These are phyloP conservation scores for Aspergillus sp. DNA, from an alignment of 2,329 filamentous ascomycete genomes.

Conservation along the genomic window DNA sequence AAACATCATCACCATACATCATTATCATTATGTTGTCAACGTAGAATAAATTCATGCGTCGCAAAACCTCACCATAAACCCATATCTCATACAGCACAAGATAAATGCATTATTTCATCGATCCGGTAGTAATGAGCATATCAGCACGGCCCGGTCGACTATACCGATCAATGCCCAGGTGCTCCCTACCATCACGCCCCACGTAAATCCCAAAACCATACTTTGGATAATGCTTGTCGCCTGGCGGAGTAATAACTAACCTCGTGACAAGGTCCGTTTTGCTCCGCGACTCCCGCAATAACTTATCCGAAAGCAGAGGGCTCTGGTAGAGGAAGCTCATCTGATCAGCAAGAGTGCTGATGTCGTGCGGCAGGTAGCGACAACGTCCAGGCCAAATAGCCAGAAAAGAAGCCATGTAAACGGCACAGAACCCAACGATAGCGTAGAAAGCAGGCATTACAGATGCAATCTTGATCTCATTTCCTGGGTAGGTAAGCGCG, in stretches of 20 bases:
- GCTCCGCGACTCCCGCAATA: constrained; percentile 68
- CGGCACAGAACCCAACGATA: constrained; percentile 67
- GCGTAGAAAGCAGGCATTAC: constrained; percentile 72
- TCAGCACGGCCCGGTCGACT: constrained; percentile 43
- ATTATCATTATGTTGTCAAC: constrained; percentile 13
- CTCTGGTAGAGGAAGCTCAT: constrained; percentile 75
- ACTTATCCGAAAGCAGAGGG: constrained; percentile 68
- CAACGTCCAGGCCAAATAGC: constrained; percentile 62
- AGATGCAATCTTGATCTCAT: constrained; percentile 63
- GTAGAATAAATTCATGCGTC: neutral
- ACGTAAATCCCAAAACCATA: constrained; percentile 60
- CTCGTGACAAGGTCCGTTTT: constrained; percentile 68
- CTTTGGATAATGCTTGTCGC: constrained; percentile 38
- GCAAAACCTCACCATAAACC: neutral
- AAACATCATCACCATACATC: constrained; percentile 8
- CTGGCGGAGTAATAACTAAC: constrained; percentile 56
- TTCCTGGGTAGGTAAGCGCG: constrained; percentile 56
- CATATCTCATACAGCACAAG: constrained; percentile 2
- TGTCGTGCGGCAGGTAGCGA: constrained; percentile 69
- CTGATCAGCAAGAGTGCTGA: constrained; percentile 71
- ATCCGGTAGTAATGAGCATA: constrained; percentile 43
- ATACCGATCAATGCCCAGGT: constrained; percentile 60
- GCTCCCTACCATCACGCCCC: constrained; percentile 60
- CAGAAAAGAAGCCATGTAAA: constrained; percentile 67
- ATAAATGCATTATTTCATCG: constrained; percentile 20